phyloP scores from a whole-genome alignment of 1,284 basidiomycete genomes.

The Pseudozyma flocculosa region DNA sequence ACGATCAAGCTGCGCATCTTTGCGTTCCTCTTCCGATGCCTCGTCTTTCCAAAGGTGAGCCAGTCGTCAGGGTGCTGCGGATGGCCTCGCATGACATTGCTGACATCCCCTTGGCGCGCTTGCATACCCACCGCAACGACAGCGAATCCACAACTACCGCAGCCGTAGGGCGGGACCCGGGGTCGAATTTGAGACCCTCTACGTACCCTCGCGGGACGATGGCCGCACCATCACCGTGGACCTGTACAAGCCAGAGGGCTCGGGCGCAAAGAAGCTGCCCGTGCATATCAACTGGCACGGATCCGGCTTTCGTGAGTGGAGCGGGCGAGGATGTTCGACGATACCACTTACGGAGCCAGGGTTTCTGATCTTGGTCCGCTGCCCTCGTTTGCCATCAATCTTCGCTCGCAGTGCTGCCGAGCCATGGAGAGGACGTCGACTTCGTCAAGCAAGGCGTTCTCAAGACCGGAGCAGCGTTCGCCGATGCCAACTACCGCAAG shows the following conservation, averaged over 20 bases:
- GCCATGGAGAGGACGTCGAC: conserved; percentile 25
- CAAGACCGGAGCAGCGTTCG: conserved; percentile 16
- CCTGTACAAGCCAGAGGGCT: conserved; percentile 14
- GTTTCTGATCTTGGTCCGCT: too few relatives aligned
- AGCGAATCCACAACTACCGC: neutral
- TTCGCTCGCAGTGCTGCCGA: conserved; percentile 14
- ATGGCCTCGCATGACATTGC: too few relatives aligned
- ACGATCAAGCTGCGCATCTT: neutral
- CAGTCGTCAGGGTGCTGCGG: too few relatives aligned
- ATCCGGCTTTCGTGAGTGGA: conserved; percentile 9
- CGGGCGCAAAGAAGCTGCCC: conserved; percentile 10
- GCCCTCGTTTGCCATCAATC: neutral
- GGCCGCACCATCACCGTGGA: conserved; percentile 26
- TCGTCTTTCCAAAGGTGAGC: neutral
- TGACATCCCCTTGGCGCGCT: too few relatives aligned
- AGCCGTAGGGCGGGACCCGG: neutral
- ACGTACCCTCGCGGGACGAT: conserved; percentile 19
- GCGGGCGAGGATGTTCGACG: too few relatives aligned
- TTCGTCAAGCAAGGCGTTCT: conserved; percentile 12
- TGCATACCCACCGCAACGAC: too few relatives aligned
- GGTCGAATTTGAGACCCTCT: conserved; percentile 5
- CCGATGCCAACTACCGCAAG: conserved; percentile 53
- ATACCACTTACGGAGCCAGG: too few relatives aligned
- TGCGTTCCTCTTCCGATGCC: neutral
- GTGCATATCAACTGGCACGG: conserved; percentile 32